phyloP scores from a whole-genome alignment of 768 basidiomycete genomes.

The Lentinula guzmanii region DNA sequence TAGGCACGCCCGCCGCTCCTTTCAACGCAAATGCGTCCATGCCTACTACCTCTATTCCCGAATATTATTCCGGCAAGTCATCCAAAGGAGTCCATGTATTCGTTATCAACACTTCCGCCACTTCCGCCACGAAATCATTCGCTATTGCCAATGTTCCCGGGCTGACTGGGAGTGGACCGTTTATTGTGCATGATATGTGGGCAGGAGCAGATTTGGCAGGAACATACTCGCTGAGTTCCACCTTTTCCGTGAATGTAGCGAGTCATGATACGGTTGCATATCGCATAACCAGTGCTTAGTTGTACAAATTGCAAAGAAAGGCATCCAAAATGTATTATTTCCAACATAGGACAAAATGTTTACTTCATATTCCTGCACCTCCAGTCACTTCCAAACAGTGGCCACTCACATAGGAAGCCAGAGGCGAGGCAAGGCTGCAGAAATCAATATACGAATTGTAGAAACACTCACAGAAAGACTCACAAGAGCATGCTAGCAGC shows the following conservation, averaged over 20 bases:
- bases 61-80: conserved; percentile 46
- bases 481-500: conserved; percentile 74
- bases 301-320: background rate
- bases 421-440: conserved; percentile 64
- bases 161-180: conserved; percentile 26
- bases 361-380: conserved; percentile 55
- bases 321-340: background rate
- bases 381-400: conserved; percentile 85
- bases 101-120: conserved; percentile 41
- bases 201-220: conserved; percentile 34
- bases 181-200: conserved; percentile 53
- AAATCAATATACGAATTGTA: conserved; percentile 7
- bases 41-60: conserved; percentile 38
- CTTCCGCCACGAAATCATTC: conserved; percentile 37
- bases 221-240: conserved; percentile 26
- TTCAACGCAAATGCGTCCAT: conserved; percentile 36
- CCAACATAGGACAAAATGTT: too few relatives aligned
- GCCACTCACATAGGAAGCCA: conserved; percentile 76
- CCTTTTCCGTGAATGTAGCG: conserved; percentile 34
- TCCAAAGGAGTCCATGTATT: conserved; percentile 48
- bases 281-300: conserved; percentile 24
- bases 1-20: conserved; percentile 42
- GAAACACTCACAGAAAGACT: conserved; percentile 20
- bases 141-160: conserved; percentile 41
- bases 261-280: conserved; percentile 51